Conservation (phyloP, 768 basidiomycete genomes). For the Exsudoporus frostii region DNA sequence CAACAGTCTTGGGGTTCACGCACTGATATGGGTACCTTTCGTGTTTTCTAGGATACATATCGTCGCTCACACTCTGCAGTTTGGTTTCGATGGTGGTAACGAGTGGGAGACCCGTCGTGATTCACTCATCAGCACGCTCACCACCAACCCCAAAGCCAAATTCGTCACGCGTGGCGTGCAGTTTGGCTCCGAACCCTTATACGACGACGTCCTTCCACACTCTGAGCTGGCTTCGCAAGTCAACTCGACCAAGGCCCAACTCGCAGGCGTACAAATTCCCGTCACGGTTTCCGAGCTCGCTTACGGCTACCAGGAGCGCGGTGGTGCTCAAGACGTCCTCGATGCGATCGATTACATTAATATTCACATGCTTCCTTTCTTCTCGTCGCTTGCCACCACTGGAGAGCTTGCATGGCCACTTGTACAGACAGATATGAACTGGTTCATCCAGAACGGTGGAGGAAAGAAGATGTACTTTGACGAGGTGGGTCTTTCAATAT, state of each 20-base stretch:
- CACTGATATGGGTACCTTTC: constrained; percentile 64
- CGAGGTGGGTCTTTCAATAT: constrained; percentile 42
- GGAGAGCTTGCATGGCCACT: constrained; percentile 63
- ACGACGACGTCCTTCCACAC: constrained; percentile 52
- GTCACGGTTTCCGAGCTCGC: constrained; percentile 70
- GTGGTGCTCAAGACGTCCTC: constrained; percentile 53
- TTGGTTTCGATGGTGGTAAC: constrained; percentile 38
- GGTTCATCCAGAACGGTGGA: constrained; percentile 60
- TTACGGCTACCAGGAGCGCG: constrained; percentile 52
- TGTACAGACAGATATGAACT: constrained; percentile 56
- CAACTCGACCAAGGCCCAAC: constrained; percentile 41
- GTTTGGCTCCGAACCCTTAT: constrained; percentile 72
- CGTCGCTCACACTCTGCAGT: constrained; percentile 20
- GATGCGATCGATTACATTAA: constrained; percentile 62
- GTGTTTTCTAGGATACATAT: background rate
- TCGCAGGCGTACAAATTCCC: constrained; percentile 55
- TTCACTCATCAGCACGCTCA: constrained; percentile 47
- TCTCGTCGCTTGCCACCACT: constrained; percentile 34
- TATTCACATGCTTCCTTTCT: constrained; percentile 72
- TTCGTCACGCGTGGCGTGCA: constrained; percentile 65
- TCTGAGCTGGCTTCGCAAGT: constrained; percentile 51
- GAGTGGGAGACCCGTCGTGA: constrained; percentile 56
- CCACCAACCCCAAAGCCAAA: constrained; percentile 58
- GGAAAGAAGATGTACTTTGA: constrained; percentile 76
- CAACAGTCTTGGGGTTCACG: constrained; percentile 67